Evolutionary conservation across 31 red algal genomes (phyloP), one percentile per base, ranked within the genome.

Genomic region (Pterothamnion heteromorphum): DNA sequence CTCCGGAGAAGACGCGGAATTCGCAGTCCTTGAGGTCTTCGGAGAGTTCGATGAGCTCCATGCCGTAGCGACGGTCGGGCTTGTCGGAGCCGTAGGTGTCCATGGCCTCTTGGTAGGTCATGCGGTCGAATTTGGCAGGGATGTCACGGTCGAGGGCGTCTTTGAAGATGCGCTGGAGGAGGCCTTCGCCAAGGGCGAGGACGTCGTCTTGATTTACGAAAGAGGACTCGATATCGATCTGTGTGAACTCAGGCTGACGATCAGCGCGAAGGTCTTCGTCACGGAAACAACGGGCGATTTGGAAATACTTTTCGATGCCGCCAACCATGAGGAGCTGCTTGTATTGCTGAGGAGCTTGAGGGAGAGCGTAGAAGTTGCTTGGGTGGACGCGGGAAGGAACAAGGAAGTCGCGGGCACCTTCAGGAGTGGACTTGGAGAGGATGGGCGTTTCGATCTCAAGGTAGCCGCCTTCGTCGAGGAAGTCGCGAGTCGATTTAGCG

Each of bases 241-340:
- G 98, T n/a, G 98, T 99, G 72, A 99, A 99, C 92, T 99, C 98
- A 26, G 98, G 98, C 87, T 99, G 98, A 28, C 98, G 80, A 57
- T 99, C 98, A 51, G 94, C 93, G 33, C 98, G 91, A 44, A 99
- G 74, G 84, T 99, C 98, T 82, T 99, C 98, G 87, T 99, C 98
- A 0, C 98, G 96, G 86, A 99, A 99, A 84, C 98, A 99, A 14
- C 95, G 83, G 14, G 98, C 94, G 28, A 99, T 96, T 82, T 99
- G 98, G 92, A 99, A 99, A 81, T 99, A 99, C 41, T 95, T 93
- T 83, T 99, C 98, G 83, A 99, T 90, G 20, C 98, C 96, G 44
- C 91, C 93, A 2, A 96, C 90, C 98, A 99, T 99, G 0, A 99
- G 92, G 44, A 99, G 93, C 78, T 99, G 98, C 91, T 99, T 99